Percentiles rank a stretch among this genome's conserved stretches.
Conservation (phyloP, 805 yeast genomes). For the Saccharomycopsis microspora region DNA sequence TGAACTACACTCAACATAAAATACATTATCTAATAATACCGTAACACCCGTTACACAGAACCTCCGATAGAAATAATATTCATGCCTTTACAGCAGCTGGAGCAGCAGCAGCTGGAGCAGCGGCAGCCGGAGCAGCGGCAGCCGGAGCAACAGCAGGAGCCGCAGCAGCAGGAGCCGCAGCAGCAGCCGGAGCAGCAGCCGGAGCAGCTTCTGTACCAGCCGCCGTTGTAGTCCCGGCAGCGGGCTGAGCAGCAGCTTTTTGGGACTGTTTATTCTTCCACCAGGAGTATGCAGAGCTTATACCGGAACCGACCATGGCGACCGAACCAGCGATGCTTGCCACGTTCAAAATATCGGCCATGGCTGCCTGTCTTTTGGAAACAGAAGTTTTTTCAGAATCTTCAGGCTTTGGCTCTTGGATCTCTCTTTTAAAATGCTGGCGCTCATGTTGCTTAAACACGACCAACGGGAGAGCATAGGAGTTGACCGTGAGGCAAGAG, state of each 20-base stretch:
- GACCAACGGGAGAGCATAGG: too few species aligned
- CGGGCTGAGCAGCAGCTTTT: not conserved
- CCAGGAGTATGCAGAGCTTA: slow-evolving; percentile 10
- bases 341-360: too few species aligned
- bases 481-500: too few species aligned
- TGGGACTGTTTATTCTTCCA: not conserved
- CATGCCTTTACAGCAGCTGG: slow-evolving; percentile 1
- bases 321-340: slow-evolving; percentile 2
- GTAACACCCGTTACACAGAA: too few species aligned
- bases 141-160: slow-evolving; percentile 4
- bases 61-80: not conserved
- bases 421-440: too few species aligned
- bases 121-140: not conserved
- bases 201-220: too few species aligned
- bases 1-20: too few species aligned
- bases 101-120: not conserved
- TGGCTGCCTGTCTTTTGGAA: not conserved
- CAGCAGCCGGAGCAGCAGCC: too few species aligned
- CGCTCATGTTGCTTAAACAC: too few species aligned
- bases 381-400: slow-evolving; percentile 1
- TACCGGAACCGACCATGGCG: slow-evolving; percentile 8
- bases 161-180: not conserved
- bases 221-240: not conserved
- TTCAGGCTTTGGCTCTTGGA: not conserved
- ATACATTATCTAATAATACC: too few species aligned